These are phyloP conservation scores for Petrea volubilis DNA, from an alignment of 257 asterid species.

Conservation along the genomic window DNA sequence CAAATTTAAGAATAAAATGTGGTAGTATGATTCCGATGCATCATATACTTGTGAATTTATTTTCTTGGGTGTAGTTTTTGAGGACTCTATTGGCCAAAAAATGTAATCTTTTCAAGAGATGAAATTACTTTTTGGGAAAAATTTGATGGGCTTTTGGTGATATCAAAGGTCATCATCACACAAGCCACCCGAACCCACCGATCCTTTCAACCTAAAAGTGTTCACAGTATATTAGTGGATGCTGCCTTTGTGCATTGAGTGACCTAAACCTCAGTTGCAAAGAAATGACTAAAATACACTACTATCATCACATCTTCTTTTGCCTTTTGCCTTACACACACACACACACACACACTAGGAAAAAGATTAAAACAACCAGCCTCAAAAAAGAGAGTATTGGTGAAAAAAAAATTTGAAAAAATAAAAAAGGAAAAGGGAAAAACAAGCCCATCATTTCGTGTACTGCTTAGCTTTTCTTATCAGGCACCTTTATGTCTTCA, in stretches of 20 bases:
- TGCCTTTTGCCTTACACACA: neutral
- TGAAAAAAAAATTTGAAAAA: slow-evolving; percentile 5
- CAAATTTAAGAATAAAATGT: neutral
- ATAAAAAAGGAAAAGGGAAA: slow-evolving; percentile 1
- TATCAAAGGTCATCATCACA: neutral
- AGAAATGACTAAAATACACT: slow-evolving; percentile 18
- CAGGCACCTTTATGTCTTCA: slow-evolving; percentile 50
- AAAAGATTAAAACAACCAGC: neutral
- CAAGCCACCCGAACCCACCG: slow-evolving; percentile 26
- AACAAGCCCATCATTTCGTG: slow-evolving; percentile 33
- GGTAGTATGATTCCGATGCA: neutral
- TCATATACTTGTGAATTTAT: too few relatives aligned
- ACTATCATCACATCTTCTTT: slow-evolving; percentile 13
- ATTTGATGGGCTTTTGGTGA: slow-evolving; percentile 1
- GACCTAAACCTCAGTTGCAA: slow-evolving; percentile 17
- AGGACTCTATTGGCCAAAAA: neutral
- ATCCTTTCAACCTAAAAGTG: neutral
- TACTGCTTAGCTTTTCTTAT: slow-evolving; percentile 26
- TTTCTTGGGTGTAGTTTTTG: neutral
- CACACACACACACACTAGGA: neutral
- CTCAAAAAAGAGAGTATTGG: neutral
- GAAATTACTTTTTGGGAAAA: neutral
- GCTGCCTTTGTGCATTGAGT: slow-evolving; percentile 1
- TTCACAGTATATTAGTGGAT: neutral
- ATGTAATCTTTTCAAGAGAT: neutral